phyloP scores from a whole-genome alignment of 179 eudicot genomes.

The Silene coronaria region DNA sequence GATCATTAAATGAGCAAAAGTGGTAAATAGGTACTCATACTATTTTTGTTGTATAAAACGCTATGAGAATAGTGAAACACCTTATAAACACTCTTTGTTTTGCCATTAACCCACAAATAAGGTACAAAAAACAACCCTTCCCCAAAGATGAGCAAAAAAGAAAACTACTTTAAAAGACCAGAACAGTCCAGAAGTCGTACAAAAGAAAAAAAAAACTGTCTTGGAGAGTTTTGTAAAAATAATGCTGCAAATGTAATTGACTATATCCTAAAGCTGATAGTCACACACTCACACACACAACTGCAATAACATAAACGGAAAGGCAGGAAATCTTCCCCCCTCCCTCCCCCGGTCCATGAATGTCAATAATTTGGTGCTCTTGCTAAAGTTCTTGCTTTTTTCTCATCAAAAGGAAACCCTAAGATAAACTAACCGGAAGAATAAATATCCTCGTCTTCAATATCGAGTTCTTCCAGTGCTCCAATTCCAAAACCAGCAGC shows the following conservation, averaged over 20 bases:
- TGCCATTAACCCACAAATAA: background rate
- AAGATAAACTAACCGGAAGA: constrained; percentile 52
- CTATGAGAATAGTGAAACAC: background rate
- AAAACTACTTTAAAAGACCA: background rate
- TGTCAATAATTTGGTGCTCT: background rate
- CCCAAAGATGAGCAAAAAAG: background rate
- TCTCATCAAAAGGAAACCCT: background rate
- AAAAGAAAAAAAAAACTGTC: background rate
- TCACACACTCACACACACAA: background rate
- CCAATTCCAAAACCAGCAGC: constrained; percentile 98
- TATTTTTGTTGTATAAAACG: constrained; percentile 1
- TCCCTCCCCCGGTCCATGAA: no score
- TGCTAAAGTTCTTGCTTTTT: background rate
- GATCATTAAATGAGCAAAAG: background rate
- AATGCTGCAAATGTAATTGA: background rate
- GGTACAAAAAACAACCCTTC: background rate
- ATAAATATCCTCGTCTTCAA: constrained; percentile 91
- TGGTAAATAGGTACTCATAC: background rate
- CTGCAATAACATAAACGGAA: background rate
- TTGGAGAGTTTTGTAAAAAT: background rate
- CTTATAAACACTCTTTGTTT: background rate
- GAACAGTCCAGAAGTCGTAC: background rate
- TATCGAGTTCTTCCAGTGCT: constrained; percentile 87
- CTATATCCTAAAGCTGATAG: background rate
- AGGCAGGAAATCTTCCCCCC: no score